These are phyloP conservation scores for Lentinus tigrinus DNA, from an alignment of 768 basidiomycete species.

Conservation along the genomic window DNA sequence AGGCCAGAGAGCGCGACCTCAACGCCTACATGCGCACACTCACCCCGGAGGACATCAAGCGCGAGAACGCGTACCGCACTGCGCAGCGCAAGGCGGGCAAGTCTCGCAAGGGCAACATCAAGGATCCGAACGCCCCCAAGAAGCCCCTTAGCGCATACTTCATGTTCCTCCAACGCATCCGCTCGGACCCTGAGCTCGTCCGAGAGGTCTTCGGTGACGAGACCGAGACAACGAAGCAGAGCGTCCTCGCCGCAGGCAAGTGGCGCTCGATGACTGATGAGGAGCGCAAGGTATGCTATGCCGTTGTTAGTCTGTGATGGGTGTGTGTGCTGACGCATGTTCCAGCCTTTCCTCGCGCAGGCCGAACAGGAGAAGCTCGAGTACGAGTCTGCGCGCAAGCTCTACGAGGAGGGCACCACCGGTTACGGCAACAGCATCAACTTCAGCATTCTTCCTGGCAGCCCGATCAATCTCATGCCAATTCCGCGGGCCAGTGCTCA, in stretches of 20 bases:
- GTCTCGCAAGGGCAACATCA: constrained; percentile 90
- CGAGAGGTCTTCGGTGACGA: constrained; percentile 84
- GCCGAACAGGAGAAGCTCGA: constrained; percentile 95
- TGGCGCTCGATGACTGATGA: constrained; percentile 94
- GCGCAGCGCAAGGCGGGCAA: constrained; percentile 93
- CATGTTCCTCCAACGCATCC: constrained; percentile 90
- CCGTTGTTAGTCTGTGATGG: neutral
- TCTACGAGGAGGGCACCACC: constrained; percentile 83
- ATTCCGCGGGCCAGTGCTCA: constrained; percentile 35
- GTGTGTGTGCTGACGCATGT: constrained; percentile 13
- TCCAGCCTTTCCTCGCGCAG: constrained; percentile 86
- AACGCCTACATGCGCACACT: constrained; percentile 83
- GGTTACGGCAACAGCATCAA: constrained; percentile 74
- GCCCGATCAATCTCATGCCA: constrained; percentile 47
- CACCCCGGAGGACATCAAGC: constrained; percentile 92
- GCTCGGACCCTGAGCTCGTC: constrained; percentile 74
- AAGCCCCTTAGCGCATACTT: constrained; percentile 94
- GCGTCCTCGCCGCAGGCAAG: constrained; percentile 87
- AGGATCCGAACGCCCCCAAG: constrained; percentile 96
- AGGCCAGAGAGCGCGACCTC: constrained; percentile 78
- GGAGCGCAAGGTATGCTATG: constrained; percentile 75
- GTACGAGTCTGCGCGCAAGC: constrained; percentile 79
- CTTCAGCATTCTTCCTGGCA: constrained; percentile 73
- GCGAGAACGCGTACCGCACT: constrained; percentile 87
- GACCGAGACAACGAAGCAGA: constrained; percentile 92